Base-by-base conservation (phyloP, 1,284 basidiomycete species). In the Retiboletus fuscus region DNA sequence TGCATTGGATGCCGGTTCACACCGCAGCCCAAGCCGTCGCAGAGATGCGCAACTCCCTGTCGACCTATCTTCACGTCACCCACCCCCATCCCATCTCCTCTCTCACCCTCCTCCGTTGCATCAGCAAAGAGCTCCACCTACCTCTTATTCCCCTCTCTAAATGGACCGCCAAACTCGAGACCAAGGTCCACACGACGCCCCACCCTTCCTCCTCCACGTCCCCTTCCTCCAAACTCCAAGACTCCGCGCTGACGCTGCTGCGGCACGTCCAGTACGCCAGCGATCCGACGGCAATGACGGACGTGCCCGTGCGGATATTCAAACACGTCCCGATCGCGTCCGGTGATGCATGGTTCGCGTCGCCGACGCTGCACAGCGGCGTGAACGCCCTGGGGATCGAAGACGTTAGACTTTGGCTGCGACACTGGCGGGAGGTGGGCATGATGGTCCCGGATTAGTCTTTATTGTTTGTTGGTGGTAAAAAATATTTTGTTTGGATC, bases 1-100 rank as follows among this genome's bases (percentile, higher is more conserved):
- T 80, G 1, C 68, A 65, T 11, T 79, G 76, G 79, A 55, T 80
- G 16, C 74, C 78, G 2, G 72, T 78, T 1, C 68, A 72, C 62
- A 51, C 61, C 8, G 72, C 73, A 20, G 72, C 75, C 10, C 60
- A 63, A 11, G 80, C 44, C 28, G 60, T 78, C 5, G 46, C 51
- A 6, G 69, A 79, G 53, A 66, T 77, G 75, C 73, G 75, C 41
- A 44, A 69, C 39, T 44, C 74, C 0, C 11, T 12, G 2, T 62
- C 74, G 10, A 12, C 69, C 3, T 61, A 68, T 34, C 55, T 68
- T 26, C 69, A 75, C 41, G 3, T 78, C 60, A 66, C 55, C 5
- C 78, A 76, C 15, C 77, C 74, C 22, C 41, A 1, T 22, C 66
- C 76, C 5, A n/a, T 68, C 18, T 78, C 72, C 22, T 67, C 69